These are phyloP conservation scores for Neurospora hispaniola DNA, from an alignment of 495 filamentous ascomycete genomes.

Conservation along the genomic window DNA sequence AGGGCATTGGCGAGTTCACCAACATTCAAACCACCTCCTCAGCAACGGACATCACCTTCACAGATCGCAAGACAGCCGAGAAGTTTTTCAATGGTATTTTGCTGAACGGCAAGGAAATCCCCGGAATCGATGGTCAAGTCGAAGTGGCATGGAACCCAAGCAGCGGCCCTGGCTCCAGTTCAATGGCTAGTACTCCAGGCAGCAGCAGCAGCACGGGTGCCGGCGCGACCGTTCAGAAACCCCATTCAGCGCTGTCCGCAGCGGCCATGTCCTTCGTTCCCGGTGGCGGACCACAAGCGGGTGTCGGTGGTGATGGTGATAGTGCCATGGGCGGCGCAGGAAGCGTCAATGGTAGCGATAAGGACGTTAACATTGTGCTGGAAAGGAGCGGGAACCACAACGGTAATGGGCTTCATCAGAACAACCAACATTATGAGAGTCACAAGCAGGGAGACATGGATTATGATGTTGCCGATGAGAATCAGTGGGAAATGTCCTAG, in stretches of 20 bases:
- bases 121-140: slow-evolving; percentile 60
- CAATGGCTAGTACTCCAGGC: slow-evolving; percentile 5
- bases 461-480: slow-evolving; percentile 35
- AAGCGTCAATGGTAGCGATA: slow-evolving; percentile 16
- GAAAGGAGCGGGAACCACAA: slow-evolving; percentile 9
- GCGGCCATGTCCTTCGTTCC: not conserved
- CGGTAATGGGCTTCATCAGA: not conserved
- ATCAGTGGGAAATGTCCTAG: slow-evolving; percentile 25
- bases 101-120: slow-evolving; percentile 48
- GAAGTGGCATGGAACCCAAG: slow-evolving; percentile 61
- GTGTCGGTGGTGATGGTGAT: not conserved
- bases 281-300: not conserved
- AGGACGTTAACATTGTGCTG: slow-evolving; percentile 23
- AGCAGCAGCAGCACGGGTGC: not conserved
- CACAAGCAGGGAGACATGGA: slow-evolving; percentile 26
- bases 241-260: not conserved
- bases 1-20: slow-evolving; percentile 80
- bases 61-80: slow-evolving; percentile 82
- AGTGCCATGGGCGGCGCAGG: not conserved
- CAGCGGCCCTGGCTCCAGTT: slow-evolving; percentile 27
- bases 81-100: slow-evolving; percentile 59
- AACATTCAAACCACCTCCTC: slow-evolving; percentile 57
- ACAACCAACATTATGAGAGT: slow-evolving; percentile 1
- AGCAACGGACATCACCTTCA: slow-evolving; percentile 62
- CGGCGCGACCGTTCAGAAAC: not conserved